These are phyloP conservation scores for Cyclotella cryptica DNA, from an alignment of 108 stramenopile species.

Conservation along the genomic window DNA sequence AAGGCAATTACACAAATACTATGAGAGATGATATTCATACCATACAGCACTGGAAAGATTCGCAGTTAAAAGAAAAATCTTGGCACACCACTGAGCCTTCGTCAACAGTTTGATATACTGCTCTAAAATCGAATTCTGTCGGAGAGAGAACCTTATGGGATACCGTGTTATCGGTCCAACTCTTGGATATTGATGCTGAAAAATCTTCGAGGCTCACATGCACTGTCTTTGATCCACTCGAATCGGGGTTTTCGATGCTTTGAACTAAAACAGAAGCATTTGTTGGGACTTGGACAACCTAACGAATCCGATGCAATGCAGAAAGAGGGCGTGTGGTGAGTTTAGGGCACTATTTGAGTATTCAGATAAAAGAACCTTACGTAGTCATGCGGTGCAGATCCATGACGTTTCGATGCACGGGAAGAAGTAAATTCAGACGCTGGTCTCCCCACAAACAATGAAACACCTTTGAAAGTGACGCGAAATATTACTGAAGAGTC, in stretches of 20 bases:
- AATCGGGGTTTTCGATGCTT: slow-evolving; percentile 78
- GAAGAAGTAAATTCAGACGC: slow-evolving; percentile 40
- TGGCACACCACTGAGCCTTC: slow-evolving; percentile 69
- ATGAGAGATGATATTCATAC: background rate
- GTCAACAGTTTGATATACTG: slow-evolving; percentile 69
- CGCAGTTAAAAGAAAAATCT: slow-evolving; percentile 78
- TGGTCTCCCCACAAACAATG: slow-evolving; percentile 71
- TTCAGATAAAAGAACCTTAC: slow-evolving; percentile 2
- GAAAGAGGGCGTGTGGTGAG: slow-evolving; percentile 44
- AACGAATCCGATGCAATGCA: background rate
- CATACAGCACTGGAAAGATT: slow-evolving; percentile 35
- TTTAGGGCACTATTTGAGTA: background rate
- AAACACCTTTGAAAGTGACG: slow-evolving; percentile 65
- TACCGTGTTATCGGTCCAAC: slow-evolving; percentile 11
- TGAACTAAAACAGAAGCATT: slow-evolving; percentile 81
- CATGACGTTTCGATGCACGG: slow-evolving; percentile 6
- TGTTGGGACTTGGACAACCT: slow-evolving; percentile 63
- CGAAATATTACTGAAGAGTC: slow-evolving; percentile 77
- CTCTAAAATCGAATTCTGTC: slow-evolving; percentile 65
- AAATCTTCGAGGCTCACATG: slow-evolving; percentile 78
- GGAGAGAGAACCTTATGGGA: slow-evolving; percentile 63
- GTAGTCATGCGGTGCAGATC: slow-evolving; percentile 30
- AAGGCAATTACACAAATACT: too few species aligned
- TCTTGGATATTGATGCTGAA: slow-evolving; percentile 64
- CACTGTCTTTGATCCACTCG: slow-evolving; percentile 66